Evolutionary conservation across 2,329 filamentous ascomycete genomes (phyloP).

Genomic region (Penicillium griseofulvum): DNA sequence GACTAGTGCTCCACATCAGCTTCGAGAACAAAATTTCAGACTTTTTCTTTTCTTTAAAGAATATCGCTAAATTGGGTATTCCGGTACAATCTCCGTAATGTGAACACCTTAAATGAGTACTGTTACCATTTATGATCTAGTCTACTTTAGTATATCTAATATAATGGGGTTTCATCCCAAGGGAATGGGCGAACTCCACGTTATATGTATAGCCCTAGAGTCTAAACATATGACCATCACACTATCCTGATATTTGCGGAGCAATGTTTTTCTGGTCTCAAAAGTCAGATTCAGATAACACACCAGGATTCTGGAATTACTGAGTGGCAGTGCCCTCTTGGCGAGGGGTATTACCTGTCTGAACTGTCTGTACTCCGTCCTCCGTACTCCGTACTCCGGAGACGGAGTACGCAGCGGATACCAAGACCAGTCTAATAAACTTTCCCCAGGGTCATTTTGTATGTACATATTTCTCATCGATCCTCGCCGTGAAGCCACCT

Average conservation of each 20-base stretch:
- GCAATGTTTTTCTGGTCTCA: not conserved
- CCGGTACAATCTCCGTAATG: no score
- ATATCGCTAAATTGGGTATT: not conserved
- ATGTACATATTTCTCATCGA: conserved; percentile 7
- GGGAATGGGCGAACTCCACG: not conserved
- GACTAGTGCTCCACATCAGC: conserved; percentile 19
- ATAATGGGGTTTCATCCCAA: not conserved
- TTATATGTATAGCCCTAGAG: not conserved
- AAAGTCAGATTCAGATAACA: not conserved
- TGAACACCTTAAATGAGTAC: not conserved
- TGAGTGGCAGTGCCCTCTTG: not conserved
- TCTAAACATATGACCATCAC: not conserved
- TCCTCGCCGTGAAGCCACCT: conserved; percentile 11
- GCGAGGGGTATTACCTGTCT: not conserved
- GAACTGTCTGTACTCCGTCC: no score
- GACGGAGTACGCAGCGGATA: not conserved
- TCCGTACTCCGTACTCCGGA: no score
- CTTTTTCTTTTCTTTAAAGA: not conserved
- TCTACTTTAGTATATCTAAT: not conserved
- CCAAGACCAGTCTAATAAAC: conserved; percentile 11
- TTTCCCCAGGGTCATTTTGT: not conserved
- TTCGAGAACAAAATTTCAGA: conserved; percentile 13
- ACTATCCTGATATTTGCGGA: not conserved
- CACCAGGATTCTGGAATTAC: not conserved
- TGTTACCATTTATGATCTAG: not conserved